phyloP scores from a whole-genome alignment of 768 basidiomycete species.

The Royoungia palumana region DNA sequence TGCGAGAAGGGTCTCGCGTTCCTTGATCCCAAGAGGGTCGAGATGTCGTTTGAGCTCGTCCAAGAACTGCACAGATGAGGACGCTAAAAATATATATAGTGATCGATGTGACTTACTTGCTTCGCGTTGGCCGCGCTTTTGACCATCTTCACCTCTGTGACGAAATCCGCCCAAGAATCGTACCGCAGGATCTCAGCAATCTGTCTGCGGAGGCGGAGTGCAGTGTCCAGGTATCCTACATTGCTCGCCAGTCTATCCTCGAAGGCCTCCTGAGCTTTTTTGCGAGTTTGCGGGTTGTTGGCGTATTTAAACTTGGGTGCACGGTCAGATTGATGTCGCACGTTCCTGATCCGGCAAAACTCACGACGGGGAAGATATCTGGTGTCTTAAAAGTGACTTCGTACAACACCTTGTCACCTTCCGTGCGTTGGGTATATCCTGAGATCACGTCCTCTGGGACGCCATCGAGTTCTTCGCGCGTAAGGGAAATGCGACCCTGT shows the following conservation, averaged over 20 bases:
- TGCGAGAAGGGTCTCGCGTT: constrained; percentile 61
- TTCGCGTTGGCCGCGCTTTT: constrained; percentile 62
- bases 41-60: constrained; percentile 72
- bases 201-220: constrained; percentile 65
- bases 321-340: background rate
- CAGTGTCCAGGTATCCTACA: constrained; percentile 63
- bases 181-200: constrained; percentile 70
- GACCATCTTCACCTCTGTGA: constrained; percentile 85
- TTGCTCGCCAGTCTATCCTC: constrained; percentile 71
- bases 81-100: no score
- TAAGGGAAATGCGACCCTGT: constrained; percentile 63
- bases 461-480: constrained; percentile 70
- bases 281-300: constrained; percentile 63
- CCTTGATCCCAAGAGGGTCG: constrained; percentile 65
- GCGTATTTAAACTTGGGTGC: constrained; percentile 72
- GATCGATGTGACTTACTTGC: constrained; percentile 38
- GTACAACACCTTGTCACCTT: constrained; percentile 56
- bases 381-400: constrained; percentile 81
- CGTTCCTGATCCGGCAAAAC: constrained; percentile 15
- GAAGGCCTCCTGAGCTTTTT: constrained; percentile 59
- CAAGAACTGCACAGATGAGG: constrained; percentile 54
- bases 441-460: constrained; percentile 77
- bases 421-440: constrained; percentile 67
- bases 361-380: constrained; percentile 74
- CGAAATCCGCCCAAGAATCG: constrained; percentile 78